phyloP scores from a whole-genome alignment of 1,284 basidiomycete genomes.

The Microbotryum violaceum region DNA sequence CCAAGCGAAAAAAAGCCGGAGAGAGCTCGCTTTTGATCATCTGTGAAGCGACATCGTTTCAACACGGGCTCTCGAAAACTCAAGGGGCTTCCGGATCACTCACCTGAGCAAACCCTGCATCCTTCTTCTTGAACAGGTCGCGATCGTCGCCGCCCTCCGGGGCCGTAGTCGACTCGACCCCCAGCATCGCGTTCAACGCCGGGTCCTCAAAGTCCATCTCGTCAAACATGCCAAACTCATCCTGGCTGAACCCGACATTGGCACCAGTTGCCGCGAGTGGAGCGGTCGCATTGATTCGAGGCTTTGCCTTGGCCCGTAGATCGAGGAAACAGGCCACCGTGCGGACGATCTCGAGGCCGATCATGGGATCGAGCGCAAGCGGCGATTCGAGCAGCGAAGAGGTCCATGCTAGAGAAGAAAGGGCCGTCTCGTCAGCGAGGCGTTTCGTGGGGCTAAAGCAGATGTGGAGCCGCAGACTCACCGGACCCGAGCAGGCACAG shows the following conservation, averaged over 20 bases:
- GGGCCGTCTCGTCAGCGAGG: not conserved
- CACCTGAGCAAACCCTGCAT: slow-evolving; percentile 39
- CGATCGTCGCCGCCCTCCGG: not conserved
- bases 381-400: slow-evolving; percentile 53
- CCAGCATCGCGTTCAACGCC: slow-evolving; percentile 51
- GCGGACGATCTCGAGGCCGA: slow-evolving; percentile 52
- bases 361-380: slow-evolving; percentile 48
- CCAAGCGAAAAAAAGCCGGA: slow-evolving; percentile 55
- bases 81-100: not conserved
- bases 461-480: slow-evolving; percentile 42
- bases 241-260: slow-evolving; percentile 53
- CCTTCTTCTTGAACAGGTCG: slow-evolving; percentile 26
- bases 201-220: slow-evolving; percentile 52
- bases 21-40: slow-evolving; percentile 53
- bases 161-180: slow-evolving; percentile 36
- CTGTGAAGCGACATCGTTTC: slow-evolving; percentile 39
- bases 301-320: slow-evolving; percentile 48
- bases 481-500: slow-evolving; percentile 54
- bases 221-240: slow-evolving; percentile 53
- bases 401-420: slow-evolving; percentile 53
- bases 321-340: slow-evolving; percentile 61
- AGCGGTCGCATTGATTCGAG: slow-evolving; percentile 39
- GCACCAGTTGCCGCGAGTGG: slow-evolving; percentile 18
- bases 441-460: not conserved
- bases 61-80: not conserved